Base-by-base conservation (phyloP, 176 grass and related monocot species). In the Areca catechu region DNA sequence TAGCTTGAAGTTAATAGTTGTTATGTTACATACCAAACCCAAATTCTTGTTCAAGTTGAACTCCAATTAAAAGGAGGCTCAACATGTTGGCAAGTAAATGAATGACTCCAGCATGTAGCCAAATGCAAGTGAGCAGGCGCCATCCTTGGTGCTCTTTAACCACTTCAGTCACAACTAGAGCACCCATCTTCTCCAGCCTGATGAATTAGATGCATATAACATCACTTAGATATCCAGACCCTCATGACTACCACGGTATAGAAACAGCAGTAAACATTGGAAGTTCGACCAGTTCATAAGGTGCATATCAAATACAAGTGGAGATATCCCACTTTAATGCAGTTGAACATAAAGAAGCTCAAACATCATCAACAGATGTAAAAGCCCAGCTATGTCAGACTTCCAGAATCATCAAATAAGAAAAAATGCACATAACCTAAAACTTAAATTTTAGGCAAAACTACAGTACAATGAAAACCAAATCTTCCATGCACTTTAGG, bases 121-220 rank as follows among this genome's bases (percentile, higher is more conserved):
- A 89, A 15, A 89, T 78, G 49, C 85, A 95, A 0, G 82, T 75
- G 9, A 95, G 67, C 12, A 95, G 70, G 4, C 90, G 79, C 90
- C 90, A 95, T 43, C 77, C 86, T 67, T 96, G 83, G 68, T 55
- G 20, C 15, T 68, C 77, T 9, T 82, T 56, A 16, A 87, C 83
- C 24, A 96, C 77, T 50, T 79, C 84, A 25, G 76, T 28, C 29
- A 87, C 86, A 20, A 82, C 67, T 4, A 96, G 83, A 20, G 80
- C 92, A 0, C 92, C 92, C 83, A 97, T 84, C 74, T 88, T 90
- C 20, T 82, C 64, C 29, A 97, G 56, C 70, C 92, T 96, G 73
- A 15, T n/a, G 27, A 62, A 72, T 70, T 53, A 1, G 56, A 24
- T 43, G 10, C 34, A 43, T 43, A 52, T 30, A 5, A 53, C 4